Base-by-base conservation (phyloP, 164 flowering plant species). In the Malania oleifera region DNA sequence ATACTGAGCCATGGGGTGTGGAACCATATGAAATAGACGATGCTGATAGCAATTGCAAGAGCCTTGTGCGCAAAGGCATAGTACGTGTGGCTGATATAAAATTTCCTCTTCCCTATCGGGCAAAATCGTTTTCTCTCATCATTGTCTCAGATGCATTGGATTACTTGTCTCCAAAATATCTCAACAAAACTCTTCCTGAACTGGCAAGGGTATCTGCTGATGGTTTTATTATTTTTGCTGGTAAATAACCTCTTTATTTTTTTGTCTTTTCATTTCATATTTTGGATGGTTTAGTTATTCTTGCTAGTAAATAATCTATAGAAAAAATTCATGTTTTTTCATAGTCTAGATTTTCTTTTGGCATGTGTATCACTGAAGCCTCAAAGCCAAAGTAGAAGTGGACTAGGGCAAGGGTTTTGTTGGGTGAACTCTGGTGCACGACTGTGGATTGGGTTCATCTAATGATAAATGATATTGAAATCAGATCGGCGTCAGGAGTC, bases 1-100 rank as follows among this genome's bases (percentile, higher is more conserved):
- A 86, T 35, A 82, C 82, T 38, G 92, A 91, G 77, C 95, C 86
- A 10, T 91, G 93, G 91, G 98, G 98, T 31, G 75, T 91, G 45
- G 98, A 91, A 68, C 98, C 96, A 52, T 91, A 88, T 75, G 98
- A 88, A 45, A 64, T 84, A 1, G 96, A 91, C 70, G 98, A 91
- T 62, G 81, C 87, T 47, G 90, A 86, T 67, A 55, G 67, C 23
- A 66, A 49, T 51, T 91, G 98, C 90, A 85, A 74, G 63, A 64
- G 65, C 64, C 81, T 89, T 59, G 82, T 91, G 64, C 83, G 71
- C 50, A 88, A 77, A 70, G 96, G 98, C 72, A 62, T 83, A 59
- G 96, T 89, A 2, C 96, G 96, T 52, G 92, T 88, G 56, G 88
- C 89, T 63, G 95, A 91, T 74, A 80, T 91, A 64, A 91, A 91